Base-by-base conservation (phyloP, 2,329 filamentous ascomycete genomes). In the Hypoxylon sp. region DNA sequence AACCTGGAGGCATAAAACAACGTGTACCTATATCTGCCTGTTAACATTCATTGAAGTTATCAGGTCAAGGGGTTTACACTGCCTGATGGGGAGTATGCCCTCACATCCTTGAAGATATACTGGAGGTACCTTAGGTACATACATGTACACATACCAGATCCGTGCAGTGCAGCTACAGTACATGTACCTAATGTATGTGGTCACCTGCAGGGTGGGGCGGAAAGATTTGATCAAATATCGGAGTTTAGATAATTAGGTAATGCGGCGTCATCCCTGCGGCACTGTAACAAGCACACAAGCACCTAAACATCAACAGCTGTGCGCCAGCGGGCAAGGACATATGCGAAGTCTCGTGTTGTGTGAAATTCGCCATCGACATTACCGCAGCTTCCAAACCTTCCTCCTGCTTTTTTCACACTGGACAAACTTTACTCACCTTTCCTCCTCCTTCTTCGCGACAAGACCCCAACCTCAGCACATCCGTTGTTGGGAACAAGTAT, bases 221-320 rank as follows among this genome's bases (percentile, higher is more conserved):
- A 47, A 57, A 57, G 47, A 52, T 39, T 51, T 50, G 27, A 47
- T 39, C 27, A 56, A 21, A n/a, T 17, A 17, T 31, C 63, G 52
- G 57, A 44, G 46, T 48, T 66, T 31, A 62, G 52, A 54, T 54
- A 53, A 17, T 39, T 50, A 50, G 6, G 35, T 60, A 62, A 58
- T 67, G 64, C 47, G 64, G 64, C 68, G 68, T 70, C 68, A 70
- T 68, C 68, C 56, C 35, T 70, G 60, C 53, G 6, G 27, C 24
- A 17, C 39, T 56, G 15, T 24, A 55, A 53, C 17, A 56, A 48
- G 48, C 44, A 62, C 44, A 19, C 8, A 3, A 29, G 53, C 48
- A 55, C 55, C 42, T 52, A 52, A 29, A 27, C 29, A 51, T 37
- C 27, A 47, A 17, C 54, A 47, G 53, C 53, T 57, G 44, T 15